Evolutionary conservation across 176 grass and related monocot species (phyloP).

Genomic region (Cymbopogon citratus): DNA sequence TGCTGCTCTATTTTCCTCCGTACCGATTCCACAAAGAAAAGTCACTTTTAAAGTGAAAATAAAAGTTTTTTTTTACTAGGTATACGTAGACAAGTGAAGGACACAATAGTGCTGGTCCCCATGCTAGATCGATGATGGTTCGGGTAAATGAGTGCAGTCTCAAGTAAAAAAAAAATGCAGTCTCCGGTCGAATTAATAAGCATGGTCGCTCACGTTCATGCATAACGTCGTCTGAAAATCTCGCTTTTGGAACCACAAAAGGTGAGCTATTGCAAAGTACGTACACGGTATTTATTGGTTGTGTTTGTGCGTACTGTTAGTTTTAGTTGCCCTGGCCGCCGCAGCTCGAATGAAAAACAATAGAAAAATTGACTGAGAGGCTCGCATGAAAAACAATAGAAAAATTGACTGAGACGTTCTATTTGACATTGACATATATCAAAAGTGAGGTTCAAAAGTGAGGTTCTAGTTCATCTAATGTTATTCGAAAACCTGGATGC

Average conservation of each 20-base stretch:
- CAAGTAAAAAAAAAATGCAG: too few species aligned
- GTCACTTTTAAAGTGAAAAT: too few species aligned
- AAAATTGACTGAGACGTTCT: background rate
- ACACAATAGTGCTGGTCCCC: constrained; percentile 23
- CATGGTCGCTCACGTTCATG: background rate
- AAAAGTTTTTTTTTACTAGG: too few species aligned
- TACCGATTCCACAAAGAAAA: too few species aligned
- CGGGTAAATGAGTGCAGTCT: too few species aligned
- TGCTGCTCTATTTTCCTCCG: background rate
- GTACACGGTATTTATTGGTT: constrained; percentile 13
- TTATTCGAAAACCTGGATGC: too few species aligned
- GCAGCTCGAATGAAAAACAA: background rate
- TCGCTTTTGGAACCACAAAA: constrained; percentile 17
- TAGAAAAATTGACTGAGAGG: background rate
- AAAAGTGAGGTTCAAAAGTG: too few species aligned
- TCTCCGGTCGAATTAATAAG: constrained; percentile 33
- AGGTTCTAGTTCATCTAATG: background rate
- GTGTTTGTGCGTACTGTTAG: background rate
- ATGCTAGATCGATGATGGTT: background rate
- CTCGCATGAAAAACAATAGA: background rate
- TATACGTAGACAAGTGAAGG: background rate
- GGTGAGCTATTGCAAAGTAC: constrained; percentile 34
- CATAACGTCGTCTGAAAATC: background rate
- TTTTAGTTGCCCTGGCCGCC: background rate
- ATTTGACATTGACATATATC: background rate